phyloP scores from a whole-genome alignment of 177 flowering plant genomes.

The Vitis hybrid region DNA sequence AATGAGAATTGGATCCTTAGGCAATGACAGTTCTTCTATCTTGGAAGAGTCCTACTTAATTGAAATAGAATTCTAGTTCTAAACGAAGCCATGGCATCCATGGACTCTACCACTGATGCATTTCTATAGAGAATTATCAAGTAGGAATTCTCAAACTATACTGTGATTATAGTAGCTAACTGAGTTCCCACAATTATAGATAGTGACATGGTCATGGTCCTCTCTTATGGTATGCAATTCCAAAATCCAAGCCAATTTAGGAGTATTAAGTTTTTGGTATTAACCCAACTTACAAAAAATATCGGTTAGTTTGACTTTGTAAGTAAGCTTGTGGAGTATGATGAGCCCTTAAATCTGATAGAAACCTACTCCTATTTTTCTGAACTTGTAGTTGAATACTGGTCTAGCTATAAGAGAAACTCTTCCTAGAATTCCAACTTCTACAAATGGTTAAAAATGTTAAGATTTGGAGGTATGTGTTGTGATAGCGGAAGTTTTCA shows the following conservation, averaged over 20 bases:
- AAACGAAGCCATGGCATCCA: constrained; percentile 83
- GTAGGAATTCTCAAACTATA: constrained; percentile 62
- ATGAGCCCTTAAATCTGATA: constrained; percentile 73
- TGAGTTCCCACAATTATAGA: constrained; percentile 84
- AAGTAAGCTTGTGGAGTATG: constrained; percentile 77
- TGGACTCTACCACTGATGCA: constrained; percentile 76
- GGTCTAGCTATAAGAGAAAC: constrained; percentile 64
- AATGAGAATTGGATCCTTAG: constrained; percentile 77
- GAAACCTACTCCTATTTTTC: constrained; percentile 61
- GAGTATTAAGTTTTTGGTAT: too few relatives aligned
- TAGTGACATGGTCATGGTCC: constrained; percentile 88
- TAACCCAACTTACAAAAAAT: background rate
- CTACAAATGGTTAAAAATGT: too few relatives aligned
- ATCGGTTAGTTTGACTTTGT: constrained; percentile 3
- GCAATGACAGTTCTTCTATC: constrained; percentile 73
- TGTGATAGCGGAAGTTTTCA: too few relatives aligned
- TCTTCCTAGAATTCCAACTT: constrained; percentile 22
- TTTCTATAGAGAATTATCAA: constrained; percentile 63
- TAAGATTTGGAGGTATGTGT: too few relatives aligned
- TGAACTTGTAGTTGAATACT: constrained; percentile 83
- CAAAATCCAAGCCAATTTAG: too few relatives aligned
- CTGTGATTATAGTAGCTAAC: constrained; percentile 76
- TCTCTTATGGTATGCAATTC: constrained; percentile 59
- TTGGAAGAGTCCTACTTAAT: constrained; percentile 67
- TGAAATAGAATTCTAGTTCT: constrained; percentile 67